Base-by-base conservation (phyloP, 2,329 filamentous ascomycete species). In the Colletotrichum noveboracense region DNA sequence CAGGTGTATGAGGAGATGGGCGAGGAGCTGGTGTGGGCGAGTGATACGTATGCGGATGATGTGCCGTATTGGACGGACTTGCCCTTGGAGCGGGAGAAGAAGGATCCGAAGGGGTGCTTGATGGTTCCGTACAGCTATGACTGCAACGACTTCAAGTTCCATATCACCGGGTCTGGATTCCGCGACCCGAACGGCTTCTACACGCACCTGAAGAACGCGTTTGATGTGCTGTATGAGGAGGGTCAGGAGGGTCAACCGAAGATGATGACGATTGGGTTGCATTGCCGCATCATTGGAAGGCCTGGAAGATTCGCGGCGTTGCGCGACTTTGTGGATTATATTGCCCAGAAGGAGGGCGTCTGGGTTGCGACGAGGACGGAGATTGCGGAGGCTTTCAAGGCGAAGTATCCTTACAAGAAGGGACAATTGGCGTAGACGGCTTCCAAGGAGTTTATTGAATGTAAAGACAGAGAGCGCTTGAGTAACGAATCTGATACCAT, bases 241-340 rank as follows among this genome's bases (percentile, higher is more conserved):
- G 89, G 88, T 1, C 80, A 84, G 67, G 83, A 84, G 13, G 88
- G 88, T 1, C 80, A 80, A 77, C 88, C 88, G 6, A 90, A 89
- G 82, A 91, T 91, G 89, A 91, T 91, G 89, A 91, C 89, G 0
- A 86, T 91, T 28, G 88, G 87, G 3, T 79, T 91, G 30, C 89
- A 91, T 79, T 90, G 88, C 76, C 85, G 89, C 8, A 88, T 89
- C 70, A 86, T 88, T 43, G 89, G 89, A 1, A 85, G 88, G 38
- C 89, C 89, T 1, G 89, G 88, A 6, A 83, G 89, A 2, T 88
- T 88, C 75, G 85, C 83, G 61, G 89, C 89, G 2, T 78, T 91
- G 56, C 84, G 86, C 78, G 86, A 89, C 70, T 90, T 90, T 79
- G 86, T 90, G 3, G 86, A 90, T 74, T 90, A 91, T 71, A 89